Evolutionary conservation across 2,329 filamentous ascomycete genomes (phyloP).

Genomic region (Hymenoscyphus occultus): DNA sequence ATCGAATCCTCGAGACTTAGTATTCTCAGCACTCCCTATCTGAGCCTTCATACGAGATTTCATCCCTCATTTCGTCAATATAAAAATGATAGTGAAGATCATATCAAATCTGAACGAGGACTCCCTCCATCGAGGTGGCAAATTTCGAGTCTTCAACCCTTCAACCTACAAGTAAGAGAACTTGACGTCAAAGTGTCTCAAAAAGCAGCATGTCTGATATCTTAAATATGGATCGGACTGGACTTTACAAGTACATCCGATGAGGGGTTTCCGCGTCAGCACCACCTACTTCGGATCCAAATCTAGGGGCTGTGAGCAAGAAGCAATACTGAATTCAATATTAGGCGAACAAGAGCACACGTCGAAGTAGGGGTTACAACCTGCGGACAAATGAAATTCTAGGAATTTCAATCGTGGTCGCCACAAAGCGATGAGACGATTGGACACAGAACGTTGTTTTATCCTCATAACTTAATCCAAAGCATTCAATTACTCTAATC

Average conservation of each 20-base stretch:
- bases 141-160: too few relatives aligned
- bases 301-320: not conserved
- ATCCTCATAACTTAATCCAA: too few relatives aligned
- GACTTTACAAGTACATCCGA: too few relatives aligned
- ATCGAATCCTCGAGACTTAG: not conserved
- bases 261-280: not conserved
- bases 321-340: not conserved
- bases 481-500: too few relatives aligned
- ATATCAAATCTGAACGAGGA: too few relatives aligned
- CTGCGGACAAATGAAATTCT: not conserved
- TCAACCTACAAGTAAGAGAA: too few relatives aligned
- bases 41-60: not conserved
- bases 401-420: not conserved
- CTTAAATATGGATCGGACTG: too few relatives aligned
- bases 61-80: too few relatives aligned
- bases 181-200: too few relatives aligned
- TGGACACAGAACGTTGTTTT: not conserved
- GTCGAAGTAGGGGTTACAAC: not conserved
- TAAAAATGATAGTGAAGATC: too few relatives aligned
- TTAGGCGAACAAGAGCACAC: not conserved
- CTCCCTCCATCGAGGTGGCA: too few relatives aligned
- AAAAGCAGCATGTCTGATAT: too few relatives aligned
- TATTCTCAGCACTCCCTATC: not conserved
- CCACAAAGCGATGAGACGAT: not conserved
- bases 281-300: not conserved